phyloP scores from a whole-genome alignment of 2,329 filamentous ascomycete species.

The Sclerotinia spermophila region DNA sequence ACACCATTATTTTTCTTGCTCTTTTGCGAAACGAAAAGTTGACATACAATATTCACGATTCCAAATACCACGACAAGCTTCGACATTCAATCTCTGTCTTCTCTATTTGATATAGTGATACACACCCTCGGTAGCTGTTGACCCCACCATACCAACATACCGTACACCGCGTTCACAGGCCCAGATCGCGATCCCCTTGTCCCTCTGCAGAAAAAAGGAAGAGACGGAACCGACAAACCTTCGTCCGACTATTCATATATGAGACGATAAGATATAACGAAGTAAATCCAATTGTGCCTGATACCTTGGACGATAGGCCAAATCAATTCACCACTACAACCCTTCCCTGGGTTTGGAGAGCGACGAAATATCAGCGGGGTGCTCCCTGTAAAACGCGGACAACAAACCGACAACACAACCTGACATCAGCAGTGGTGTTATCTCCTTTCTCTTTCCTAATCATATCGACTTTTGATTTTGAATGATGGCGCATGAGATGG shows the following conservation, averaged over 20 bases:
- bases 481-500: conserved; percentile 38
- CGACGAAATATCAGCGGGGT: conserved; percentile 13
- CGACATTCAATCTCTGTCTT: conserved; percentile 14
- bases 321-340: background rate
- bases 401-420: conserved; percentile 11
- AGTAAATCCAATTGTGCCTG: background rate
- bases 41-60: background rate
- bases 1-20: background rate
- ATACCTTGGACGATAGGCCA: background rate
- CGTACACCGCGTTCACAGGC: conserved; percentile 16
- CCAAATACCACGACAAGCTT: background rate
- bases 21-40: background rate
- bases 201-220: background rate
- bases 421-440: conserved; percentile 9
- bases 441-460: conserved; percentile 9
- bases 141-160: conserved; percentile 18
- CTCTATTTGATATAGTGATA: conserved; percentile 18
- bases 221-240: background rate
- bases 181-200: conserved; percentile 11
- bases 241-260: background rate
- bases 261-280: background rate
- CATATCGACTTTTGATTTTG: conserved; percentile 7
- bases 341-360: conserved; percentile 3
- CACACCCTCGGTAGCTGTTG: conserved; percentile 17
- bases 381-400: conserved; percentile 14